phyloP scores from a whole-genome alignment of 495 filamentous ascomycete species.

The Talaromyces adpressus region DNA sequence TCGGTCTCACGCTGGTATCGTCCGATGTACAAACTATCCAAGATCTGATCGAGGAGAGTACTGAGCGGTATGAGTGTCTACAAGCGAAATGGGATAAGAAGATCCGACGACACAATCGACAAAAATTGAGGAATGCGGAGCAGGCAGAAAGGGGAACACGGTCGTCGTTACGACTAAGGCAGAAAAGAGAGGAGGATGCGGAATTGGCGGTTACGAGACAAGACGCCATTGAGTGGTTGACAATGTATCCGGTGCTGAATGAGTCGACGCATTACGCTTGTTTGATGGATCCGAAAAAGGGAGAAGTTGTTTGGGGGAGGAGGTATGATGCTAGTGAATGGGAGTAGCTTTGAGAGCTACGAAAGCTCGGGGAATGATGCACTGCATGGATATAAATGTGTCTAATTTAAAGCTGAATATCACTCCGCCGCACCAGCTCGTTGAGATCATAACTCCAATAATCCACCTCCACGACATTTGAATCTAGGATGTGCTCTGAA shows the following conservation, averaged over 20 bases:
- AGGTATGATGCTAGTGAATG: background rate
- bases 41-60: conserved; percentile 34
- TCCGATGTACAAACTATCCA: conserved; percentile 21
- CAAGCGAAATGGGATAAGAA: conserved; percentile 32
- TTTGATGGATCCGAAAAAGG: conserved; percentile 43
- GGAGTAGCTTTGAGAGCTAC: background rate
- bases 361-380: too few relatives aligned
- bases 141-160: background rate
- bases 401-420: too few relatives aligned
- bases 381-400: too few relatives aligned
- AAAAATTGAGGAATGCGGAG: background rate
- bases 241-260: conserved; percentile 41
- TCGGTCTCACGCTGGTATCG: background rate
- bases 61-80: conserved; percentile 28
- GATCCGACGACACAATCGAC: background rate
- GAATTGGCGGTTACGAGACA: conserved; percentile 19
- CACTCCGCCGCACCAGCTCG: too few relatives aligned
- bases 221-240: conserved; percentile 36
- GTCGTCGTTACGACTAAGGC: background rate
- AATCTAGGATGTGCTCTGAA: too few relatives aligned
- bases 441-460: too few relatives aligned
- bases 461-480: too few relatives aligned
- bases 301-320: conserved; percentile 31
- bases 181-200: conserved; percentile 4
- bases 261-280: conserved; percentile 46